Evolutionary conservation across 306 rosid species (phyloP).

Genomic region (Vigna radiata): DNA sequence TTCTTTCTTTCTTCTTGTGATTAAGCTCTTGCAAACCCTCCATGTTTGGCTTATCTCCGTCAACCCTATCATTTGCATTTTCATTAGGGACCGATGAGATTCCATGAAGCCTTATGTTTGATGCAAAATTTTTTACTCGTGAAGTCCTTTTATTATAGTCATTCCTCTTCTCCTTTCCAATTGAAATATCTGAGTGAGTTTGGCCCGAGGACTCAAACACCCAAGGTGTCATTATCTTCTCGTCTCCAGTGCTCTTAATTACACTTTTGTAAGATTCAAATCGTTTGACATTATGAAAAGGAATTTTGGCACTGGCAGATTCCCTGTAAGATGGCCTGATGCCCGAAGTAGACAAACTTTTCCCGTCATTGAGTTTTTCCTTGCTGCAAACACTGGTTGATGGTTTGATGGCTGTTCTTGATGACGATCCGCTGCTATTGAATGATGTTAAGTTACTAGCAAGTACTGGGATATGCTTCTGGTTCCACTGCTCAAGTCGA

Average conservation of each 20-base stretch:
- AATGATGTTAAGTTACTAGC: conserved; percentile 48
- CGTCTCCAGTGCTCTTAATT: conserved; percentile 51
- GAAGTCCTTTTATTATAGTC: conserved; percentile 42
- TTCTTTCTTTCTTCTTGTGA: conserved; percentile 53
- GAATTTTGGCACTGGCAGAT: conserved; percentile 45
- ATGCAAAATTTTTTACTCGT: conserved; percentile 46
- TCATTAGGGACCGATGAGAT: conserved; percentile 50
- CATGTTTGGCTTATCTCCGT: conserved; percentile 44
- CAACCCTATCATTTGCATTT: conserved; percentile 37
- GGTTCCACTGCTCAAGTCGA: conserved; percentile 83
- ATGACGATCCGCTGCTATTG: conserved; percentile 47
- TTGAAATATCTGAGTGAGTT: conserved; percentile 48
- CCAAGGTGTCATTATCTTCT: conserved; percentile 44
- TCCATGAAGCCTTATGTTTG: conserved; percentile 44
- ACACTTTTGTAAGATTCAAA: conserved; percentile 52
- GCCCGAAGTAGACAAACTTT: conserved; percentile 43
- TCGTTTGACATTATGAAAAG: conserved; percentile 44
- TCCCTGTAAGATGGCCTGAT: conserved; percentile 50
- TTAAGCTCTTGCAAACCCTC: conserved; percentile 45
- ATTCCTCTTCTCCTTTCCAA: conserved; percentile 55
- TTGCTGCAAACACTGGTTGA: conserved; percentile 43
- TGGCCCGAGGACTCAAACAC: conserved; percentile 49
- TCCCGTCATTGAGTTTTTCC: conserved; percentile 47
- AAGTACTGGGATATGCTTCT: conserved; percentile 49
- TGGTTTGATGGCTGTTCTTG: conserved; percentile 49